Conservation (phyloP, 768 basidiomycete species). For the Tylopilus vinaceipallidus region DNA sequence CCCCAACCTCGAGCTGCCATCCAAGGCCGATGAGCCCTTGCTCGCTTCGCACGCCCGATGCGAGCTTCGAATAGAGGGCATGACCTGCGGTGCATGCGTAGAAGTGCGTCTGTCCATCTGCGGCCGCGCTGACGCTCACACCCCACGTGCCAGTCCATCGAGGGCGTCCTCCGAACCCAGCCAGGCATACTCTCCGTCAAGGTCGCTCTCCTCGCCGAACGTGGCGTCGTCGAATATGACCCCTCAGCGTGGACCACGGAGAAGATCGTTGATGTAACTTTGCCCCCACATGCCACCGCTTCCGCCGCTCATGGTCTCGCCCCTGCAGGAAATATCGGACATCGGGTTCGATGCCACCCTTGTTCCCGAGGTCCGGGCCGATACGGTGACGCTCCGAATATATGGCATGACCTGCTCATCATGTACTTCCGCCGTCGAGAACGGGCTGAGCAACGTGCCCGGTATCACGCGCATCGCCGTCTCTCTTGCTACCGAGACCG, state of each 20-base stretch:
- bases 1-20: constrained; percentile 1
- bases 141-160: constrained; percentile 59
- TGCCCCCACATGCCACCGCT: neutral
- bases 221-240: constrained; percentile 89
- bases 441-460: constrained; percentile 62
- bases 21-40: constrained; percentile 21
- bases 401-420: constrained; percentile 92
- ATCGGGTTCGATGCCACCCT: constrained; percentile 88
- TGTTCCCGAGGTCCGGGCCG: constrained; percentile 62
- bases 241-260: constrained; percentile 74
- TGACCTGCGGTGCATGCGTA: constrained; percentile 89
- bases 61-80: constrained; percentile 81
- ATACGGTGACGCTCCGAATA: constrained; percentile 71
- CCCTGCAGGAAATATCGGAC: constrained; percentile 80
- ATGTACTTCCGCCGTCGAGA: constrained; percentile 76
- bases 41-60: constrained; percentile 40
- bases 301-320: constrained; percentile 4
- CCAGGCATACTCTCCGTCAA: constrained; percentile 89
- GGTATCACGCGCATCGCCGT: constrained; percentile 73
- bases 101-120: constrained; percentile 50
- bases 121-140: neutral
- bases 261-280: constrained; percentile 66
- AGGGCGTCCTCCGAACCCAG: constrained; percentile 77
- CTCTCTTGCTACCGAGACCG: constrained; percentile 73
- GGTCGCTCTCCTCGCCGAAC: constrained; percentile 96